Base-by-base conservation (phyloP, 2,329 filamentous ascomycete species). In the Dissoconium aciculare region DNA sequence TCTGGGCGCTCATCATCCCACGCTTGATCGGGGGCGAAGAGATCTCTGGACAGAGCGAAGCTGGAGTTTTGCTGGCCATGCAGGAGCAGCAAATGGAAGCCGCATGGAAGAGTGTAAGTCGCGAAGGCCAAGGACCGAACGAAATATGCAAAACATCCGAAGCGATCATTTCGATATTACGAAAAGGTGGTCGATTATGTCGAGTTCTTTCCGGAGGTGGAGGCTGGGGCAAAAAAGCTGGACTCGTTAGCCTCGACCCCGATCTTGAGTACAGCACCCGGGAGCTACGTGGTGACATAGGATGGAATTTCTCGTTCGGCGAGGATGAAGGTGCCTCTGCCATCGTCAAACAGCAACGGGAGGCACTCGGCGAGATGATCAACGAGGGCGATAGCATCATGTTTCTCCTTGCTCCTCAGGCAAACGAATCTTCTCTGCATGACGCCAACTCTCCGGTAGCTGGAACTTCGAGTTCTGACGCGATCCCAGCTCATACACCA, bases 171-270 rank as follows among this genome's bases (percentile, higher is more conserved):
- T n/a, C 10, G 9, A 11, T 28, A n/a, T 11, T 35, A 8, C 11
- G 12, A 9, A 15, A 39, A 31, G 56, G 58, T 15, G 57, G 52
- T 12, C 54, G 56, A 27, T 46, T 68, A n/a, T 56, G 60, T 41
- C 57, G 56, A 31, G 54, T 61, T 66, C 69, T 85, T 39, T 84
- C 79, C 45, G 82, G 82, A 4, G 82, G 82, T 27, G 82, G 82
- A 25, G 82, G 82, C 12, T 91, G 82, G 82, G 82, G 82, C 11
- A 62, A 69, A 33, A 89, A 87, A 51, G 73, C 78, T 44, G 82
- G 82, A 1, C 59, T 91, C 0, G 58, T 91, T 3, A 82, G 81
- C 4, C 63, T 91, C 3, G 81, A 89, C 46, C 79, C 82, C 3
- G 67, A 81, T 40, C 65, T 60, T 11, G 61, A 52, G 12, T 68